Conservation (phyloP, 495 filamentous ascomycete genomes). For the Endocarpon pusillum region DNA sequence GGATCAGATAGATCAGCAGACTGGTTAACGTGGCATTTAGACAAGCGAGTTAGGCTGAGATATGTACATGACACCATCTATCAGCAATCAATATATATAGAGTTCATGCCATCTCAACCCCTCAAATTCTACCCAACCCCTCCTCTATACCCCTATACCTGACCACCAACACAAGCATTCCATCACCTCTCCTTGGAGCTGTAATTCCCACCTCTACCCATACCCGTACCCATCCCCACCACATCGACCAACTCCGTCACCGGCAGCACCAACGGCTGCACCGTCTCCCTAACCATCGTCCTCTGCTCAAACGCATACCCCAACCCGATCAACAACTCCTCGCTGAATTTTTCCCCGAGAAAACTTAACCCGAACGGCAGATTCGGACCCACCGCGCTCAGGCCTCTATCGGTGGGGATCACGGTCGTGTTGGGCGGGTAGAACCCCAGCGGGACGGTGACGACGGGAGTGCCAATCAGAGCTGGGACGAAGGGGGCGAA, state of each 20-base stretch:
- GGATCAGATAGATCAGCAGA: too few species aligned
- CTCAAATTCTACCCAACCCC: too few species aligned
- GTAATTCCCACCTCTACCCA: neutral
- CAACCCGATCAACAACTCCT: constrained; percentile 39
- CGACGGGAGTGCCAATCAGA: constrained; percentile 29
- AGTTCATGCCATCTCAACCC: too few species aligned
- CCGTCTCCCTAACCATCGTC: constrained; percentile 30
- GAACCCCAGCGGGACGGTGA: constrained; percentile 36
- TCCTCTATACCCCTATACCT: too few species aligned
- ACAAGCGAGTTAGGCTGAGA: too few species aligned
- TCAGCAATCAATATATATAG: too few species aligned
- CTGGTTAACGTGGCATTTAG: too few species aligned
- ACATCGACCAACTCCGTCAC: constrained; percentile 29
- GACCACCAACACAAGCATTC: too few species aligned
- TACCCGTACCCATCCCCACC: constrained; percentile 5
- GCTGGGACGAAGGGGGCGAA: constrained; percentile 27
- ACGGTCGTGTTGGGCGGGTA: constrained; percentile 28
- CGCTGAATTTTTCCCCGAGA: constrained; percentile 35
- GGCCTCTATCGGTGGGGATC: constrained; percentile 18
- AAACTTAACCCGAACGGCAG: constrained; percentile 44
- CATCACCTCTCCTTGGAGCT: too few species aligned
- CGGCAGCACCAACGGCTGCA: constrained; percentile 31
- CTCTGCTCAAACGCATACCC: constrained; percentile 54
- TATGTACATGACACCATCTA: too few species aligned
- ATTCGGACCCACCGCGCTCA: constrained; percentile 28